A percentile compares a stretch with the other conserved stretches of the same genome.
Conservation (phyloP, 768 basidiomycete species). For the Leccinum boreale region DNA sequence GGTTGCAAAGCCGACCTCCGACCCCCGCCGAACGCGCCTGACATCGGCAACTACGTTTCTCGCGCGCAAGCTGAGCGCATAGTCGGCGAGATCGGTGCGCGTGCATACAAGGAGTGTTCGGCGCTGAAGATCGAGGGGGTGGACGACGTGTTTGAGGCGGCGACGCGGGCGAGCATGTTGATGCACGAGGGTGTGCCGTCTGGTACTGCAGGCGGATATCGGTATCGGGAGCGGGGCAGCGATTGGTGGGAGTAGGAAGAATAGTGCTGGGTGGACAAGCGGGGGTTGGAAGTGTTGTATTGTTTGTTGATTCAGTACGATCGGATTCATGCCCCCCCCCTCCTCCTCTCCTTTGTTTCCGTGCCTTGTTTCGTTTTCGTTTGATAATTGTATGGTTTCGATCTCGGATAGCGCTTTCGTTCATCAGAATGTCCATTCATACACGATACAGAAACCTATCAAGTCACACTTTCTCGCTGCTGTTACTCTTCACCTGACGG, state of each 20-base stretch:
- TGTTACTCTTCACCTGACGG: background rate
- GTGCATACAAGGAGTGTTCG: constrained; percentile 93
- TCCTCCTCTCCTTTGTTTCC: no score
- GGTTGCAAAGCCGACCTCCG: constrained; percentile 96
- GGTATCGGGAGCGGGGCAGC: constrained; percentile 44
- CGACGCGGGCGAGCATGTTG: constrained; percentile 96
- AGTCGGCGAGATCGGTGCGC: constrained; percentile 81
- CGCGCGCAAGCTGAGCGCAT: constrained; percentile 76
- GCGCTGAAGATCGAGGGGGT: constrained; percentile 89
- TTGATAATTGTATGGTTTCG: constrained; percentile 4
- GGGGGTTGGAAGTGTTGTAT: constrained; percentile 54
- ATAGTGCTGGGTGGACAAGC: constrained; percentile 28
- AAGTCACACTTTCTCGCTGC: no score
- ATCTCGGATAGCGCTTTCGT: constrained; percentile 12
- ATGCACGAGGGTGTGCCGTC: constrained; percentile 79
- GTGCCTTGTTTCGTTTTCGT: background rate
- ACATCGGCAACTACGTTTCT: no score
- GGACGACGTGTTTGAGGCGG: constrained; percentile 96
- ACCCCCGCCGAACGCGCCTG: constrained; percentile 47
- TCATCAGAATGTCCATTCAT: no score
- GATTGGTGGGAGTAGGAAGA: constrained; percentile 7
- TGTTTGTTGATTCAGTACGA: constrained; percentile 41
- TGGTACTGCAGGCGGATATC: constrained; percentile 51
- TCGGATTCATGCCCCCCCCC: background rate
- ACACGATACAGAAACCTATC: no score